Evolutionary conservation across 2,329 filamentous ascomycete genomes (phyloP), one percentile per base, ranked within the genome.

Genomic region (Elsinoe fawcettii): DNA sequence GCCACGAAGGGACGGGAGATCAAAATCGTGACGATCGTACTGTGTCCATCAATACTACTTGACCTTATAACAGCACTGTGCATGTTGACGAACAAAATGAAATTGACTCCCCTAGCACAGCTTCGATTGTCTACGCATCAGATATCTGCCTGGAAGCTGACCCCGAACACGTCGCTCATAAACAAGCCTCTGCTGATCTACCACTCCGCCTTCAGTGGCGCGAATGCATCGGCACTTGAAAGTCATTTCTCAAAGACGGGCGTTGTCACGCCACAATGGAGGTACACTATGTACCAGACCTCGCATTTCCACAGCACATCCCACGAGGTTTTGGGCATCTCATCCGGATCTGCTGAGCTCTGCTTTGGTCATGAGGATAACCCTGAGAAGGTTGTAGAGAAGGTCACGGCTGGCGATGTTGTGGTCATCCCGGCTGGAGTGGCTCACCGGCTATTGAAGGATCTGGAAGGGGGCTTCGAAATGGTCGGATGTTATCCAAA

Each of bases 341-440:
- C 77, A 41, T 69, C 69, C 2, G 84, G 85, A 0, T 74, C 71
- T 22, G 85, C 86, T 0, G 75, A 70, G 34, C 72, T 88, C 1
- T 85, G 83, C 60, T 87, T 88, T 61, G 84, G 85, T 3, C 82
- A 83, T 12, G 83, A 86, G 62, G 71, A 74, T 0, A 87, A 87
- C 60, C 76, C 80, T 0, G 71, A 67, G 0, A 71, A 76, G 3
- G 77, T 86, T 2, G 82, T 87, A 65, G 69, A 75, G 2, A 72
- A 73, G 0, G 77, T 86, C 1, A 66, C 75, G 55, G 75, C 72
- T 47, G 85, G 84, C 0, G 84, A 88, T 71, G 78, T 85, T 6
- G 73, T 88, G 4, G 71, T 88, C 49, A 72, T 88, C 9, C 84
- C 85, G 0, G 84, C 84, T 0, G 84, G 85, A 0, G 82, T 88